A percentile compares a stretch with the other conserved stretches of the same genome.
phyloP scores from a whole-genome alignment of 306 rosid genomes.

The Cucumis cinereus region DNA sequence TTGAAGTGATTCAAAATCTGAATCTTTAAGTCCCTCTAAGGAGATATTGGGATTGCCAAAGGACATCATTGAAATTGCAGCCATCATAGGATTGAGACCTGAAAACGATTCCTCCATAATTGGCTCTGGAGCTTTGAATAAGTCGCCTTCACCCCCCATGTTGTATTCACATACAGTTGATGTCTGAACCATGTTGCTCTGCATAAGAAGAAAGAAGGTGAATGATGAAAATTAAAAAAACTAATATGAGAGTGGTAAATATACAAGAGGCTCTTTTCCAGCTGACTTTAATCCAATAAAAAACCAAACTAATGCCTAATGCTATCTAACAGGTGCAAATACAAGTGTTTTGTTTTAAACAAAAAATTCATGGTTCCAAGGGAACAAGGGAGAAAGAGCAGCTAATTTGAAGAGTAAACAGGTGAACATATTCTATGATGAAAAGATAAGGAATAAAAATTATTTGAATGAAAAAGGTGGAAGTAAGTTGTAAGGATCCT shows the following conservation, averaged over 20 bases:
- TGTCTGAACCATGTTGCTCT: slow-evolving; percentile 44
- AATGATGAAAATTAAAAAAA: not conserved
- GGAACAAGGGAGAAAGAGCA: not conserved
- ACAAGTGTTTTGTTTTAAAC: not conserved
- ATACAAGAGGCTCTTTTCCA: not conserved
- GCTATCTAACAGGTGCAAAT: not conserved
- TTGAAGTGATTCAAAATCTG: slow-evolving; percentile 68
- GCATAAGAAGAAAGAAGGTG: slow-evolving; percentile 13
- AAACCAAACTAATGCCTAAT: not conserved
- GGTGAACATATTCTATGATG: slow-evolving; percentile 3
- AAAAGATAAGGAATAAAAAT: not conserved
- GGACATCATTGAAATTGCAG: slow-evolving; percentile 69
- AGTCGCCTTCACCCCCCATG: slow-evolving; percentile 85
- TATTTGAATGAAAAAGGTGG: not conserved
- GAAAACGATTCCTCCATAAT: slow-evolving; percentile 50
- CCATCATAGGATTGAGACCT: slow-evolving; percentile 54
- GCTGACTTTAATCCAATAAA: not conserved
- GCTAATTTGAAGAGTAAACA: not conserved
- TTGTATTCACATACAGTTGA: slow-evolving; percentile 70
- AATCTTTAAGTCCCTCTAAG: slow-evolving; percentile 45
- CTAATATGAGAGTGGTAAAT: not conserved
- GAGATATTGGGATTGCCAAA: slow-evolving; percentile 56
- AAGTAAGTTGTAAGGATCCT: not conserved
- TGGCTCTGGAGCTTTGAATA: slow-evolving; percentile 89
- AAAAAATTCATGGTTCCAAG: not conserved